phyloP scores from a whole-genome alignment of 768 basidiomycete species.

The Amanita brunnescens region DNA sequence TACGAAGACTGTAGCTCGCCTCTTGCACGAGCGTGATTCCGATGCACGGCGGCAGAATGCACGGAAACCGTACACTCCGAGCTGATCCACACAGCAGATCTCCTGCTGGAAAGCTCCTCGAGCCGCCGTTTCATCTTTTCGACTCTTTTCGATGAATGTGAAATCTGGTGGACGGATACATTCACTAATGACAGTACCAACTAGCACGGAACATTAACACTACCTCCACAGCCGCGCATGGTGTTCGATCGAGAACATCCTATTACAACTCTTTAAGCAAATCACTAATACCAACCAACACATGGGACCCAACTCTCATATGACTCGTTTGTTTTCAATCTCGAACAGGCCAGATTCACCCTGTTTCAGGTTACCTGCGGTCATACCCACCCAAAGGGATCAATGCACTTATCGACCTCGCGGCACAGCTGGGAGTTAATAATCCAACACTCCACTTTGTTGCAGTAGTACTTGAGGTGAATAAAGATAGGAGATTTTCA shows the following conservation, averaged over 20 bases:
- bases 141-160: slow-evolving; percentile 5
- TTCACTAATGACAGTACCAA: slow-evolving; percentile 1
- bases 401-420: slow-evolving; percentile 7
- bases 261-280: slow-evolving; percentile 1
- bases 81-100: slow-evolving; percentile 3
- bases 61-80: slow-evolving; percentile 8
- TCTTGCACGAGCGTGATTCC: slow-evolving; percentile 6
- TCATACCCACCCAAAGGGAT: slow-evolving; percentile 2
- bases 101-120: slow-evolving; percentile 6
- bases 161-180: slow-evolving; percentile 1
- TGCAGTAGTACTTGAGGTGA: slow-evolving; percentile 8
- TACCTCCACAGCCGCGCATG: slow-evolving; percentile 5
- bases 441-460: slow-evolving; percentile 6
- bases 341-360: slow-evolving; percentile 1
- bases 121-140: slow-evolving; percentile 9
- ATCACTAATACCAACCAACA: slow-evolving; percentile 9
- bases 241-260: slow-evolving; percentile 6
- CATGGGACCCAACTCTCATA: slow-evolving; percentile 8
- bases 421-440: slow-evolving; percentile 1
- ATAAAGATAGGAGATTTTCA: slow-evolving; percentile 2
- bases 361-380: slow-evolving; percentile 8
- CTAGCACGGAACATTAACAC: not conserved
- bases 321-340: slow-evolving; percentile 9
- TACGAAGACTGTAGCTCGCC: slow-evolving; percentile 4
- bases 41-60: slow-evolving; percentile 6